Conservation (phyloP, 768 basidiomycete species). For the Tremella yokohamensis region DNA sequence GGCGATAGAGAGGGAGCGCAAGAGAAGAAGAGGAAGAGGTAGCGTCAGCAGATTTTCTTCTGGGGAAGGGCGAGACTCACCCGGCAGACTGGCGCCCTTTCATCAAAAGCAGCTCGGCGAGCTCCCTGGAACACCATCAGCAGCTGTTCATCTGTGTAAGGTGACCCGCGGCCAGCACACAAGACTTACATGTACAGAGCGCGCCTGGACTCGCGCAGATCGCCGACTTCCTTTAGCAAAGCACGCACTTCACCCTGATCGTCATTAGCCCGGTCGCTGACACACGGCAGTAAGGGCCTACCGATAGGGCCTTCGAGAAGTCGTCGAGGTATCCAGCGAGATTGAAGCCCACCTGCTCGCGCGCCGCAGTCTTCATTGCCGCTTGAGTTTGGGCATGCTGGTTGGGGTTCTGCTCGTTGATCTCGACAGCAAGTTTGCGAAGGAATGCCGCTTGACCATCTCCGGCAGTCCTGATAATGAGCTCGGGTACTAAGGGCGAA, state of each 20-base stretch:
- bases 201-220: constrained; percentile 45
- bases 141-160: neutral
- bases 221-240: constrained; percentile 49
- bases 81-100: constrained; percentile 50
- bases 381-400: constrained; percentile 46
- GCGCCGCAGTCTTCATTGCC: constrained; percentile 38
- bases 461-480: constrained; percentile 31
- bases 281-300: constrained; percentile 16
- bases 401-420: constrained; percentile 49
- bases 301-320: constrained; percentile 49
- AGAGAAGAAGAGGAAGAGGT: neutral
- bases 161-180: neutral
- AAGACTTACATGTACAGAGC: constrained; percentile 48
- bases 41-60: neutral
- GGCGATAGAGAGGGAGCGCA: neutral
- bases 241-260: constrained; percentile 45
- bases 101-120: constrained; percentile 48
- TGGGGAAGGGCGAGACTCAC: constrained; percentile 20
- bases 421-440: constrained; percentile 44
- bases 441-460: constrained; percentile 47
- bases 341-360: constrained; percentile 51
- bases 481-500: neutral
- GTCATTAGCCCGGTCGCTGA: neutral
- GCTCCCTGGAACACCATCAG: constrained; percentile 30
- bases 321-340: constrained; percentile 50